These are phyloP conservation scores for Solanum acaule DNA, from an alignment of 257 asterid genomes.

Conservation along the genomic window DNA sequence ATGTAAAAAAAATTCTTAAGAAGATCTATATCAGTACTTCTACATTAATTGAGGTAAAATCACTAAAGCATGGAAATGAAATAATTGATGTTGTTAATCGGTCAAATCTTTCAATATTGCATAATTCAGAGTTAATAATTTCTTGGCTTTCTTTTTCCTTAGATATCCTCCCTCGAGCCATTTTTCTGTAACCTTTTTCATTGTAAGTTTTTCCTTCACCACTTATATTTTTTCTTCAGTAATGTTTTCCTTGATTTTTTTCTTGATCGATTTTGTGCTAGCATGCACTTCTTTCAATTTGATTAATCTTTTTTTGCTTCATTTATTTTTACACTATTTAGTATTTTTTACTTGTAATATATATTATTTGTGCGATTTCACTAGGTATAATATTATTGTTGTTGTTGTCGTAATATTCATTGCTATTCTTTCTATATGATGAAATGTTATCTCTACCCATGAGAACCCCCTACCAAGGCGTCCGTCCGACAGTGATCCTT, in stretches of 20 bases:
- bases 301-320: background rate
- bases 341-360: background rate
- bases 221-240: background rate
- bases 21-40: background rate
- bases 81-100: background rate
- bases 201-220: background rate
- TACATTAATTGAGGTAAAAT: background rate
- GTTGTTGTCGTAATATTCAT: background rate
- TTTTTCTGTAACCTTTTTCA: background rate
- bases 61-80: background rate
- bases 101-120: background rate
- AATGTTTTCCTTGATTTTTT: background rate
- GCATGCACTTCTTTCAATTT: background rate
- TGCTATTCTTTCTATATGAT: background rate
- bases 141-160: background rate
- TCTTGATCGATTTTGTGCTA: background rate
- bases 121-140: background rate
- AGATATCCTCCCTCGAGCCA: background rate
- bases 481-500: background rate
- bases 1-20: background rate
- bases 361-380: background rate
- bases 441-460: background rate
- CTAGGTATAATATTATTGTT: background rate
- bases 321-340: background rate
- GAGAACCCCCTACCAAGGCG: background rate